phyloP scores from a whole-genome alignment of 1,284 basidiomycete species.

The Puccinia brachypodii region DNA sequence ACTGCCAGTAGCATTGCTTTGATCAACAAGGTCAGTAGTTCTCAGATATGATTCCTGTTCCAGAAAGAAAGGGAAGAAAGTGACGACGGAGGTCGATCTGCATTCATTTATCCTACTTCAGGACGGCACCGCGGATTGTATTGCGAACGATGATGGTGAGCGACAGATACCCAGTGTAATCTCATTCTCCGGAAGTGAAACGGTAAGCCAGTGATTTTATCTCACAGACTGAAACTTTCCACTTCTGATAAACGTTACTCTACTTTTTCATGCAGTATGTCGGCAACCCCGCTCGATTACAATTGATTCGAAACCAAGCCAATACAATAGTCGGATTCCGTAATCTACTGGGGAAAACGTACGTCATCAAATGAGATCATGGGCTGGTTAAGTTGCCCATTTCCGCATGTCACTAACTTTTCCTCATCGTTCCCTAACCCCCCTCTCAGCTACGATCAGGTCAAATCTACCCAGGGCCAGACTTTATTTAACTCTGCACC shows the following conservation, averaged over 20 bases:
- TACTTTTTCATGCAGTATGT: conserved; percentile 68
- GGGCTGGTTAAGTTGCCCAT: not conserved
- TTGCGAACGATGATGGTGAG: conserved; percentile 98
- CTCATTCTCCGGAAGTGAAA: conserved; percentile 85
- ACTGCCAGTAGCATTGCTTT: conserved; percentile 93
- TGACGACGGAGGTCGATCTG: too few species aligned
- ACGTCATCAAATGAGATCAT: conserved; percentile 52
- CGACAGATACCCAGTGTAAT: conserved; percentile 95
- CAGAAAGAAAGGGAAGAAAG: too few species aligned
- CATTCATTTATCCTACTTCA: too few species aligned
- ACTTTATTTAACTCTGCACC: conserved; percentile 84
- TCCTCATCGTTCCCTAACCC: not conserved
- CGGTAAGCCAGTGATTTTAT: conserved; percentile 58
- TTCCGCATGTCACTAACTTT: not conserved
- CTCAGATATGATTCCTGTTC: not conserved
- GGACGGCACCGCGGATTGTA: conserved; percentile 87
- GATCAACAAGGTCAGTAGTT: conserved; percentile 84
- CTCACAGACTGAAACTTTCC: not conserved
- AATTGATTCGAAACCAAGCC: conserved; percentile 89
- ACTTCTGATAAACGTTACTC: not conserved
- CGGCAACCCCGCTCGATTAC: conserved; percentile 90
- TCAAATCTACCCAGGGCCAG: conserved; percentile 72
- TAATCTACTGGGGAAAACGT: conserved; percentile 90
- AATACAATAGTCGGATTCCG: conserved; percentile 95
- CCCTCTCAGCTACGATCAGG: conserved; percentile 55